A percentile compares a stretch with the other conserved stretches of the same genome.
These are phyloP conservation scores for Taiozyma onychis DNA, from an alignment of 1,139 yeast genomes.

Conservation along the genomic window DNA sequence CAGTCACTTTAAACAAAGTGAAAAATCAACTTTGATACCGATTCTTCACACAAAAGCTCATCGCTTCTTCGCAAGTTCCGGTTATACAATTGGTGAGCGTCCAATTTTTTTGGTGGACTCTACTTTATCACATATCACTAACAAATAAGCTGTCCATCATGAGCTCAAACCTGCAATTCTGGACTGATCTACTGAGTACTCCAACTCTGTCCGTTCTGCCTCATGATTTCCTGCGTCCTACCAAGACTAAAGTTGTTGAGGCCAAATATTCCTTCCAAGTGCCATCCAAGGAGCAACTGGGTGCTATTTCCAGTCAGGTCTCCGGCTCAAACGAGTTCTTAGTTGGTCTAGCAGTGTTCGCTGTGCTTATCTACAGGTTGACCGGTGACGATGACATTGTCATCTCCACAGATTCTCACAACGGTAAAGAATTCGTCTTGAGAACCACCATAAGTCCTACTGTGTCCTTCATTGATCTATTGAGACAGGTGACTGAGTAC, in stretches of 20 bases:
- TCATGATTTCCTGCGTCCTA: constrained; percentile 78
- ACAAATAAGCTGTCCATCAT: not conserved
- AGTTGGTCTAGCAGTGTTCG: constrained; percentile 62
- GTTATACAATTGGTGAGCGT: not conserved
- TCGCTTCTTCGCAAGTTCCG: not conserved
- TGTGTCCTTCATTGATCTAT: constrained; percentile 48
- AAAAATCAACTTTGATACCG: not conserved
- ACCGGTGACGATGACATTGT: constrained; percentile 94
- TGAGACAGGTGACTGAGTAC: constrained; percentile 38
- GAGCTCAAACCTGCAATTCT: constrained; percentile 34
- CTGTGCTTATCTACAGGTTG: constrained; percentile 66
- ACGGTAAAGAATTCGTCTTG: constrained; percentile 46
- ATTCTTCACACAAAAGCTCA: not conserved
- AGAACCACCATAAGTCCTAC: constrained; percentile 53
- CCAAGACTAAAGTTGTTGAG: constrained; percentile 64
- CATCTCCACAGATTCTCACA: constrained; percentile 58
- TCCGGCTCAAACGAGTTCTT: constrained; percentile 35
- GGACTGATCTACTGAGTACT: constrained; percentile 67
- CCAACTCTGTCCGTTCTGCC: constrained; percentile 87
- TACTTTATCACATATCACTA: not conserved
- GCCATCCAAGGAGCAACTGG: constrained; percentile 20
- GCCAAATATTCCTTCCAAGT: constrained; percentile 41
- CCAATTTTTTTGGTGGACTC: not conserved
- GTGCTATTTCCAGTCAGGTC: constrained; percentile 22
- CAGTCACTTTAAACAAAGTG: not conserved